Percentiles rank a stretch among this genome's conserved stretches.
Evolutionary conservation across 805 yeast genomes (phyloP).

Genomic region (Nakazawaea ishiwadae): DNA sequence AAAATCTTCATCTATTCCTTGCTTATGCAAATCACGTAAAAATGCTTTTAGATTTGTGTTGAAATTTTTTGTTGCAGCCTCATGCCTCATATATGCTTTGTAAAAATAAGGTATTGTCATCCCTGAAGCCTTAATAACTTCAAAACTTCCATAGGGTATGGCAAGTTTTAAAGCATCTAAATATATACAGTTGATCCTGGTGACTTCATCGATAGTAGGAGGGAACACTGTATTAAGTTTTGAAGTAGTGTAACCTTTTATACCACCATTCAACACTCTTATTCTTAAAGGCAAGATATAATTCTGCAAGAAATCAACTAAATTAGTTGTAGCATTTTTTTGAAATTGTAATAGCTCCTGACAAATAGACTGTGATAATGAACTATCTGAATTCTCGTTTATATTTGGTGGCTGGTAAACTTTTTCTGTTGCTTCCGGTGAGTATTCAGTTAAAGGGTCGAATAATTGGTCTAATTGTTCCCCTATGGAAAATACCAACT

Average conservation of each 20-base stretch:
- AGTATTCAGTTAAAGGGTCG: constrained; percentile 86
- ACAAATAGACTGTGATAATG: constrained; percentile 47
- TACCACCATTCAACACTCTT: constrained; percentile 51
- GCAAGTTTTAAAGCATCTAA: constrained; percentile 72
- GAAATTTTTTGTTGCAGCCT: constrained; percentile 80
- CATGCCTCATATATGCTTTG: constrained; percentile 90
- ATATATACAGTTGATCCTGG: constrained; percentile 82
- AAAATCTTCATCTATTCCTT: constrained; percentile 23
- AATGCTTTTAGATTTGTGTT: constrained; percentile 39
- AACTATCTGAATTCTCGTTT: constrained; percentile 18
- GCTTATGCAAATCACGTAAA: constrained; percentile 28
- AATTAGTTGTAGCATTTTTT: constrained; percentile 63
- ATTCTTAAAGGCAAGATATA: constrained; percentile 77
- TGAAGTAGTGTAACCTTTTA: constrained; percentile 51
- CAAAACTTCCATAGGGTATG: constrained; percentile 63
- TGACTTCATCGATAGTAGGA: constrained; percentile 92
- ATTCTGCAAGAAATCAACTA: constrained; percentile 74
- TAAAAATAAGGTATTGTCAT: constrained; percentile 84
- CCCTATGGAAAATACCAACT: constrained; percentile 71
- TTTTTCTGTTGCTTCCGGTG: constrained; percentile 81
- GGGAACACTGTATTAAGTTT: constrained; percentile 80
- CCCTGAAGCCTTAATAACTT: constrained; percentile 76
- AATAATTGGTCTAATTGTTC: constrained; percentile 83
- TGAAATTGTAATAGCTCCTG: constrained; percentile 69
- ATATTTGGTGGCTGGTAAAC: constrained; percentile 58